Evolutionary conservation across 371 early-diverging fungal species (phyloP), one percentile per base, ranked within the genome.

Genomic region (Batrachochytrium dendrobatidis): DNA sequence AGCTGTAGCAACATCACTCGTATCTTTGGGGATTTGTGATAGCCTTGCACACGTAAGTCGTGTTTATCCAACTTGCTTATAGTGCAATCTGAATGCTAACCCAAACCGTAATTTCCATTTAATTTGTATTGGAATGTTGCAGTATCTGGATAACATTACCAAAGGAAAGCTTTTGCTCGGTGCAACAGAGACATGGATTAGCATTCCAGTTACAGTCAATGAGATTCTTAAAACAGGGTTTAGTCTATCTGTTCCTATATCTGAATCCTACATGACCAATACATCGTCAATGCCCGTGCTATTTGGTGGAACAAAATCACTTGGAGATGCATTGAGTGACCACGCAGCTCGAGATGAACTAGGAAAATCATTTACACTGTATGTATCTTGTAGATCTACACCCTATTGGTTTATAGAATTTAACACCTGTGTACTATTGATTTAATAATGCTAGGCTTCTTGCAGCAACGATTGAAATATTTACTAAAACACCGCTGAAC

Each of bases 191-290:
- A 25, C 29, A 12, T 46, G 49, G 46, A 45, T 60, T 20, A 20
- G 34, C 8, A 28, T n/a, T 7, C 17, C 15, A 15, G 20, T 43
- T 1, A n/a, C 29, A 2, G n/a, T 25, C 25, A 43, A 54, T 26
- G 60, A 60, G 52, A 52, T 60, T 18, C 25, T 60, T 20, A 60
- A 60, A 32, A 54, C 52, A 6, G 39, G 54, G 3, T 60, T 60
- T 33, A 60, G 55, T 48, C 24, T 60, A 20, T 39, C 60, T 6
- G 25, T 60, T 17, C 22, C 44, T 2, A 28, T 34, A 3, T 29
- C 60, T 3, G 20, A 20, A 29, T 4, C 29, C 33, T 31, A 25
- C 45, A 48, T 6, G 45, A 30, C 33, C 49, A 31, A 3, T 31
- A 45, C 45, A 45, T 56, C 43, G 39, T 39, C 39, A n/a, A 39